Conservation (phyloP, 108 stramenopile genomes). For the Mediolabrus comicus region DNA sequence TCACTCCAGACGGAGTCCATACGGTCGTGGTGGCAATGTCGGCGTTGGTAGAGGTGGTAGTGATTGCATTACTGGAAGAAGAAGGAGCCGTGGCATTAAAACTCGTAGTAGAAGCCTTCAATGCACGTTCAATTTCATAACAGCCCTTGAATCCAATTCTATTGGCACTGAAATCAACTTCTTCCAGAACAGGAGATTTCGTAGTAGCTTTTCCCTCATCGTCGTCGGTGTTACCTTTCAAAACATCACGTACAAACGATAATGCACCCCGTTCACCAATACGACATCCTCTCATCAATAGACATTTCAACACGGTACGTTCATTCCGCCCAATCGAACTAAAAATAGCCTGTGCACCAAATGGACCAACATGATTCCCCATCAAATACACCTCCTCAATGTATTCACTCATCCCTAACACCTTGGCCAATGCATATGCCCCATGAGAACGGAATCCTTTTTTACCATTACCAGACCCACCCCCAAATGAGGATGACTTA, state of each 20-base stretch:
- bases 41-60: background rate
- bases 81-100: background rate
- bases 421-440: slow-evolving; percentile 68
- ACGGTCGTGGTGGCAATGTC: background rate
- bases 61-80: background rate
- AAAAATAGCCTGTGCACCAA: slow-evolving; percentile 72
- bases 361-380: slow-evolving; percentile 74
- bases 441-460: slow-evolving; percentile 73
- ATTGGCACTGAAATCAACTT: slow-evolving; percentile 71
- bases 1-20: background rate
- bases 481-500: background rate
- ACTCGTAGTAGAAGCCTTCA: slow-evolving; percentile 11
- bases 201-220: slow-evolving; percentile 5
- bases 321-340: slow-evolving; percentile 54
- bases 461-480: background rate
- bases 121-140: slow-evolving; percentile 54
- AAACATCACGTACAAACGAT: slow-evolving; percentile 59
- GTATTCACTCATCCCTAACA: slow-evolving; percentile 51
- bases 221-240: background rate
- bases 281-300: slow-evolving; percentile 67
- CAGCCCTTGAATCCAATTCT: slow-evolving; percentile 70
- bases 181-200: slow-evolving; percentile 7
- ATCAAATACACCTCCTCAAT: slow-evolving; percentile 65
- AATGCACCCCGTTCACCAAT: slow-evolving; percentile 76
- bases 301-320: slow-evolving; percentile 24